Evolutionary conservation across 1,284 basidiomycete genomes (phyloP).

Genomic region (Inonotus hispidus): DNA sequence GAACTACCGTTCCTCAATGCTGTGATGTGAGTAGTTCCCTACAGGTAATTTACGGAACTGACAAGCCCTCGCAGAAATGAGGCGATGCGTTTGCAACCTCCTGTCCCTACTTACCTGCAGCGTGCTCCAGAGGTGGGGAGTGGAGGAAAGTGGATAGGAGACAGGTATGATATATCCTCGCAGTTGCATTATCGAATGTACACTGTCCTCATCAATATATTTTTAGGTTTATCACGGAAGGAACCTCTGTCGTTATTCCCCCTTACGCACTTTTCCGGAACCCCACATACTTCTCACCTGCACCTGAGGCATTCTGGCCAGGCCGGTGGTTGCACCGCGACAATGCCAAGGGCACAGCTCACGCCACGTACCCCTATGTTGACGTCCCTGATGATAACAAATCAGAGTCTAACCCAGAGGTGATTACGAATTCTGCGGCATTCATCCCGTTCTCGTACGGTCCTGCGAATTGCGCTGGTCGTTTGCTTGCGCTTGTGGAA

Average conservation of each 20-base stretch:
- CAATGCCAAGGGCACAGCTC: neutral
- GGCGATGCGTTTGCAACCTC: slow-evolving; percentile 9
- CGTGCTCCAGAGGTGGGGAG: neutral
- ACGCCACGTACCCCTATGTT: too few species aligned
- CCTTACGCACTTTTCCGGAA: slow-evolving; percentile 42
- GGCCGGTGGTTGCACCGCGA: slow-evolving; percentile 34
- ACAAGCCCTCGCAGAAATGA: slow-evolving; percentile 4
- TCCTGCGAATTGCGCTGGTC: slow-evolving; percentile 32
- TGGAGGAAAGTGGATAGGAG: slow-evolving; percentile 9
- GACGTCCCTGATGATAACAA: too few species aligned
- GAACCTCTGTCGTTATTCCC: slow-evolving; percentile 42
- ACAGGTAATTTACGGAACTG: neutral
- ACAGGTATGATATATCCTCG: neutral
- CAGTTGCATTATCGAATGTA: neutral
- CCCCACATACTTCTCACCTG: slow-evolving; percentile 34
- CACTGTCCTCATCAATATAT: neutral
- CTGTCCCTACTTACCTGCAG: slow-evolving; percentile 6
- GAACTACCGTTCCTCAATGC: slow-evolving; percentile 31
- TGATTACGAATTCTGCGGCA: slow-evolving; percentile 40
- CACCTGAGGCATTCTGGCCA: slow-evolving; percentile 36
- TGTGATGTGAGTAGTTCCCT: slow-evolving; percentile 24
- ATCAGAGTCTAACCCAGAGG: too few species aligned
- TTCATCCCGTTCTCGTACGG: slow-evolving; percentile 32
- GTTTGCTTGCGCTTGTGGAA: slow-evolving; percentile 29
- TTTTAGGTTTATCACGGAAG: slow-evolving; percentile 32